Evolutionary conservation across 768 basidiomycete genomes (phyloP).

Genomic region (Boletus pseudopeckii): DNA sequence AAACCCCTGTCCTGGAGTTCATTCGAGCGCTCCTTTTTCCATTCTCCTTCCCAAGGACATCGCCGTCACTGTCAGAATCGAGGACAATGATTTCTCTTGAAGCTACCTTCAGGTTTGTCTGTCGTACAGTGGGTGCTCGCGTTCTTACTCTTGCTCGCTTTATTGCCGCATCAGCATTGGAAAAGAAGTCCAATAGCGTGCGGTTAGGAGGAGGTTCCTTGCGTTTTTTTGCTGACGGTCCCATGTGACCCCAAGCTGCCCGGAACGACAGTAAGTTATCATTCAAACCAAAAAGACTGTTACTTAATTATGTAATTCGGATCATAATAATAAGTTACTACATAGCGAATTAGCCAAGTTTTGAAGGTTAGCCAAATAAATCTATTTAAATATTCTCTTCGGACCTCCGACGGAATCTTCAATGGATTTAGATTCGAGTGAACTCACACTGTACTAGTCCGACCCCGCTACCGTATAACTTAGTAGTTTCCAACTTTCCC

Average conservation of each 20-base stretch:
- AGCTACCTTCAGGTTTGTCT: background rate
- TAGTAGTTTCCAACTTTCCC: too few relatives aligned
- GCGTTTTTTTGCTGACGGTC: conserved; percentile 36
- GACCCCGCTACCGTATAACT: too few relatives aligned
- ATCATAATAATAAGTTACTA: too few relatives aligned
- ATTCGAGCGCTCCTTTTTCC: background rate
- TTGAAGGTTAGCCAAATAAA: too few relatives aligned
- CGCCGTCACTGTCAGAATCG: conserved; percentile 57
- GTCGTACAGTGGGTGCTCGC: background rate
- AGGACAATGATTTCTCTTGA: conserved; percentile 53
- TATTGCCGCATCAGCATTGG: conserved; percentile 16
- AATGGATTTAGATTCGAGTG: too few relatives aligned
- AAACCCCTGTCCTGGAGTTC: background rate
- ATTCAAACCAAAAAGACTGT: too few relatives aligned
- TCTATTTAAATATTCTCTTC: too few relatives aligned
- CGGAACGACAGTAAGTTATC: too few relatives aligned
- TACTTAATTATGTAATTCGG: too few relatives aligned
- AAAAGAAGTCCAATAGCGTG: conserved; percentile 50
- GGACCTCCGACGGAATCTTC: too few relatives aligned
- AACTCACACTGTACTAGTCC: too few relatives aligned
- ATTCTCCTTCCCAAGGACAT: background rate
- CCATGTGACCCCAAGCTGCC: conserved; percentile 29
- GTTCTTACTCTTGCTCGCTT: conserved; percentile 20
- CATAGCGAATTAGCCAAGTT: too few relatives aligned
- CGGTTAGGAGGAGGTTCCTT: conserved; percentile 29